phyloP scores from a whole-genome alignment of 2,329 filamentous ascomycete genomes.

The Colletotrichum endophyticum region DNA sequence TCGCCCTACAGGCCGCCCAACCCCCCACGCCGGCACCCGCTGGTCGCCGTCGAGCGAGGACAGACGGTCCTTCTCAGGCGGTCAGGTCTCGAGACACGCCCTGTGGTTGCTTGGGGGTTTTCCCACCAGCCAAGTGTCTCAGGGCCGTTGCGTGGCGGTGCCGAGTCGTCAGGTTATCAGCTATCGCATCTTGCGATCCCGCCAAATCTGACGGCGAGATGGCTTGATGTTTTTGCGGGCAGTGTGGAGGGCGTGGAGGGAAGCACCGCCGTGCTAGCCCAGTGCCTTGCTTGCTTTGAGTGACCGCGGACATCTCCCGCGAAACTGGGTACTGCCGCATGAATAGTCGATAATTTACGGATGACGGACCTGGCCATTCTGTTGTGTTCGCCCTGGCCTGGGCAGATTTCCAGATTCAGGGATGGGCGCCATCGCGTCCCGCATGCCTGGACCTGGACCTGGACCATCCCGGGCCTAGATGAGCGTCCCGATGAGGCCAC shows the following conservation, averaged over 20 bases:
- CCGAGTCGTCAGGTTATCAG: slow-evolving; percentile 11
- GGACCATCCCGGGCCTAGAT: slow-evolving; percentile 12
- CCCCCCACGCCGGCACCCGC: background rate
- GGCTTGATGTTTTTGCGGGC: slow-evolving; percentile 3
- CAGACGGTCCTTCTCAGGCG: background rate
- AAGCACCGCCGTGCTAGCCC: background rate
- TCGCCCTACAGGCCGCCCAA: background rate
- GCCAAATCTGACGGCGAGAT: slow-evolving; percentile 10
- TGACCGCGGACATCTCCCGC: background rate
- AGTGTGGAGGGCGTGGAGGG: background rate
- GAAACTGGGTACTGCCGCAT: background rate
- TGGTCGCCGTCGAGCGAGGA: slow-evolving; percentile 6
- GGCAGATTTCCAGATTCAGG: slow-evolving; percentile 7
- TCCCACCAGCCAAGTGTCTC: background rate
- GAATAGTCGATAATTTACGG: background rate
- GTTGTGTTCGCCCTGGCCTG: background rate
- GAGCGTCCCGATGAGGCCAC: slow-evolving; percentile 25
- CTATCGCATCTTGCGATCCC: slow-evolving; percentile 11
- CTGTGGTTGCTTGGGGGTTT: background rate
- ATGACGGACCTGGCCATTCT: slow-evolving; percentile 1
- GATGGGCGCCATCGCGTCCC: slow-evolving; percentile 1
- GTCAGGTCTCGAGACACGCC: background rate
- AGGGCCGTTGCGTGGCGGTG: background rate
- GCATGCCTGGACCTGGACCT: slow-evolving; percentile 12
- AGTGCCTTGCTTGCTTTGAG: background rate